Conservation (phyloP, 2,329 filamentous ascomycete species). For the Penicillium sp. region DNA sequence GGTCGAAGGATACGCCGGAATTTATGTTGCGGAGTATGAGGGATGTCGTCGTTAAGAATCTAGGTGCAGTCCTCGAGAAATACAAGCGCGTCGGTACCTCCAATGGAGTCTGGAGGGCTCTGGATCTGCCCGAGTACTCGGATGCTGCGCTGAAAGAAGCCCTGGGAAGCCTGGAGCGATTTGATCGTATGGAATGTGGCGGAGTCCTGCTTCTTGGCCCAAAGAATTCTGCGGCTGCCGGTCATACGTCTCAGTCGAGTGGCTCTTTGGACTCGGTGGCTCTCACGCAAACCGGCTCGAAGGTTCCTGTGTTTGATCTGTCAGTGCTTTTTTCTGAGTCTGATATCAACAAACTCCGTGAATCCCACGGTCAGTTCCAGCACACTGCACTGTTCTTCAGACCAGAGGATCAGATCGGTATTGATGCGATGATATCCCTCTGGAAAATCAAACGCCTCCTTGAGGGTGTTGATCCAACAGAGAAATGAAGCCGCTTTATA, state of each 20-base stretch:
- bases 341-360: constrained; percentile 33
- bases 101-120: constrained; percentile 30
- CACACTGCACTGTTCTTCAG: constrained; percentile 39
- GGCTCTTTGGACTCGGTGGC: constrained; percentile 28
- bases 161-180: constrained; percentile 20
- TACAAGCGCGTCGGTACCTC: constrained; percentile 18
- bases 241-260: background rate
- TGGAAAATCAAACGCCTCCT: constrained; percentile 43
- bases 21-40: constrained; percentile 43
- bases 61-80: constrained; percentile 35
- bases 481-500: background rate
- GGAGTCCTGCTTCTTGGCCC: constrained; percentile 27
- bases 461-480: background rate
- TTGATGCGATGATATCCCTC: constrained; percentile 36
- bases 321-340: constrained; percentile 31
- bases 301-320: constrained; percentile 42
- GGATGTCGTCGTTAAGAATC: constrained; percentile 34
- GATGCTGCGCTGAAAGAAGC: constrained; percentile 23
- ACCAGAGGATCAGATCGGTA: constrained; percentile 29
- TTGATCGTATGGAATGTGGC: constrained; percentile 34
- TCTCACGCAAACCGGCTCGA: constrained; percentile 30
- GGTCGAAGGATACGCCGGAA: constrained; percentile 51
- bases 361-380: constrained; percentile 30
- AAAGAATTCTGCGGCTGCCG: background rate
- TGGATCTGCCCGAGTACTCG: constrained; percentile 24